Base-by-base conservation (phyloP, 257 asterid species). In the Nicotiana undulata region DNA sequence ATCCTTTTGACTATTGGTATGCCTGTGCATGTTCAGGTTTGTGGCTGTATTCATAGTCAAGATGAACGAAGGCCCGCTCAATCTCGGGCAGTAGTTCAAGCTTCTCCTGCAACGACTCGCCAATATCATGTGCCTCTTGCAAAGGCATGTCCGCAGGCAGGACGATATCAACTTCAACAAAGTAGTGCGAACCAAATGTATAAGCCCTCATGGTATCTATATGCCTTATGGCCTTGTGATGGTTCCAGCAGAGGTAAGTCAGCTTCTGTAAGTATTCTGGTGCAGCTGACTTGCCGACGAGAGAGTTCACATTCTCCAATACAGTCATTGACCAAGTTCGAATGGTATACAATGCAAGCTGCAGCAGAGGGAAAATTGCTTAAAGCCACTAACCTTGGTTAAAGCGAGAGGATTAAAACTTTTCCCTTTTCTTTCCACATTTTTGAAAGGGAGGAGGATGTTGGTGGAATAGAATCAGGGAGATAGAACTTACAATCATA, bases 241-340 rank as follows among this genome's bases (percentile, higher is more conserved):
- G 92, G 64, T 89, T 89, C 90, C 92, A 89, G 74, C 92, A 89
- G 31, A 89, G 89, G 83, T 89, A 89, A 20, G 92, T 89, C 79
- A 89, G 87, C 81, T 89, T 89, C 46, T 89, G 92, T 26, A 89
- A 75, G 60, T 82, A 89, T 59, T 87, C 92, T 28, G 92, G 92
- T 61, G 92, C 82, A 37, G 92, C 92, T 53, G 92, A 83, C 81
- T 80, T 85, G 66, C 92, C 92, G 2, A 89, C 83, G 0, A 89
- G 92, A 63, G 92, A 89, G 76, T 79, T 87, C 28, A 89, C 92
- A 12, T 89, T 89, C 85, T 89, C 92, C 80, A 89, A n/a, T 52
- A 89, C 92, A 0, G 92, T 89, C 76, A 84, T 76, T 37, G 90
- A 89, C 92, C 92, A 89, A 1, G 92, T 89, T 37, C 92, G 87